Evolutionary conservation across 1,139 yeast species (phyloP), one percentile per base, ranked within the genome.

Genomic region (Keqinozyma sinolaborantium): DNA sequence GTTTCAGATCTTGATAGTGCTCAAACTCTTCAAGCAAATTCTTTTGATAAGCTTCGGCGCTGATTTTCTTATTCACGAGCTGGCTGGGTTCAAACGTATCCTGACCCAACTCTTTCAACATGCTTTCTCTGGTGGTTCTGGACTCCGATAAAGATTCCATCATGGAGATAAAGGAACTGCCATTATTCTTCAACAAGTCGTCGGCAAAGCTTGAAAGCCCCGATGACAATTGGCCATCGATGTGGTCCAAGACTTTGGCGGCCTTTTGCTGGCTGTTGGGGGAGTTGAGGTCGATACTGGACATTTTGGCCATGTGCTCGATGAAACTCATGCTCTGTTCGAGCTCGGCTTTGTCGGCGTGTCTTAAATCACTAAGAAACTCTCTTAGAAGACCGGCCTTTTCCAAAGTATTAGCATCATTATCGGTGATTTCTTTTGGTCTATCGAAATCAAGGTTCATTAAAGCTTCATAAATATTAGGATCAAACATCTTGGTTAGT

Each of bases 121-220:
- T 32, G 29, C 53, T 73, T 42, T 73, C 78, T 35, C 82, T 56
- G 1, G 67, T 73, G 45, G 66, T 62, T 25, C 80, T 60, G n/a
- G 77, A 64, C 39, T 75, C 77, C 5, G 84, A 83, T 24, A 83
- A 62, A 33, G 77, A 70, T 50, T 83, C 95, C 79, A 86, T 79
- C 77, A 83, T 78, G 41, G 79, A 82, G 26, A 86, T 73, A 46
- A 85, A 84, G 33, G 78, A 72, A 44, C 72, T 72, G 18, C 95
- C 95, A 42, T 83, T 87, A 50, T 83, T 82, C 40, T 76, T 77
- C 35, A 84, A 62, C 20, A 86, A 57, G 50, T 85, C 95, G 42
- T 85, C 94, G 0, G 94, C 92, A 31, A 85, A 83, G 10, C 76
- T 72, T 31, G 79, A 65, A 15, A 79, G 50, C 3, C 72, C 73